Evolutionary conservation across 805 yeast species (phyloP), one percentile per base, ranked within the genome.

Genomic region (Ogataea pilisensis): DNA sequence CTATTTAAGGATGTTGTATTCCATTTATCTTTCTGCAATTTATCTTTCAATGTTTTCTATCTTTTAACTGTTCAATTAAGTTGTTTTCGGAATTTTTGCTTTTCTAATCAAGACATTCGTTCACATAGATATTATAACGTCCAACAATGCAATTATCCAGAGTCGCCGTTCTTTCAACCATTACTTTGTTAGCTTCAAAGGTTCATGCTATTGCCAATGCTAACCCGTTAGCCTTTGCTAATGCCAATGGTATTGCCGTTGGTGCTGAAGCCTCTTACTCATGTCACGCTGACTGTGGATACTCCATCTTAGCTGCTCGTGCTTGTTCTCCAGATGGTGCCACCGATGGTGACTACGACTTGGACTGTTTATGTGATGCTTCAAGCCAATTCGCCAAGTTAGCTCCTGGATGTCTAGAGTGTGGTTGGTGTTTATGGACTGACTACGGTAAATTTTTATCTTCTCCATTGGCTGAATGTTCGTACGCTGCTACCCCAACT

Each of bases 381-480:
- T 58, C 35, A 21, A 40, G 58, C 28, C 40, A 46, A 12, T 65
- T 65, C 51, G 28, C 48, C 32, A 18, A 30, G 8, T 48, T 57
- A 34, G 56, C 56, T 34, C 50, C 50, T 18, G 48, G 48, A 5
- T 64, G 69, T 54, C 52, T 64, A 42, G 63, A 55, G 25, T 64
- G 69, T 53, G 69, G 68, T 34, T 64, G 67, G 68, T 64, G 67
- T 41, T 45, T 64, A 38, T 64, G 63, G 64, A 44, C 53, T 25
- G 59, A 63, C 49, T 64, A 64, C 48, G 58, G 57, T 20, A 37
- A 47, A 2, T 62, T 48, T 50, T 53, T 64, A 34, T 39, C 54
- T 5, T 45, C 53, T 14, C 59, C 66, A 8, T 42, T 62, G 34
- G 54, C 46, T 17, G 57, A 45, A 21, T 63, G 67, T 50, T 36